phyloP scores from a whole-genome alignment of 1,284 basidiomycete species.

The Peniophora sp. region DNA sequence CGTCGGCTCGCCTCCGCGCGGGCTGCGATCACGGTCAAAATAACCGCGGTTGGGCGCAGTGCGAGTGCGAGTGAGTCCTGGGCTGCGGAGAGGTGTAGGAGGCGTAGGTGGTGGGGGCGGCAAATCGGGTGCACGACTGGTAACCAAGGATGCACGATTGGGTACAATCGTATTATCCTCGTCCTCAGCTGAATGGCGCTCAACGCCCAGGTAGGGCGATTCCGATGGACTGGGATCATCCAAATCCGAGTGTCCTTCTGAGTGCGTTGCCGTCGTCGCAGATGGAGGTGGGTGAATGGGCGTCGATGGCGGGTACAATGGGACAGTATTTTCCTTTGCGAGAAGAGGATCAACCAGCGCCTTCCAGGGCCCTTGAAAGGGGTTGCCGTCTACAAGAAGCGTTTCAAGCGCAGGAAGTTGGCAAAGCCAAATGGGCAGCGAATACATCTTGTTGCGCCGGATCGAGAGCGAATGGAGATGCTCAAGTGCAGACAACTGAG shows the following conservation, averaged over 20 bases:
- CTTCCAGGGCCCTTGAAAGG: slow-evolving; percentile 88
- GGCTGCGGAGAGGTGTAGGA: slow-evolving; percentile 21
- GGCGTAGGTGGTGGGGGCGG: slow-evolving; percentile 8
- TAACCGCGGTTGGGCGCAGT: slow-evolving; percentile 63
- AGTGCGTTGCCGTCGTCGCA: slow-evolving; percentile 24
- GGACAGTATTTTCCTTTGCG: slow-evolving; percentile 44
- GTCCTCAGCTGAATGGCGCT: slow-evolving; percentile 34
- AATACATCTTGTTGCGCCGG: slow-evolving; percentile 80
- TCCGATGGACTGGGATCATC: slow-evolving; percentile 52
- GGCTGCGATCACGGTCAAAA: slow-evolving; percentile 36
- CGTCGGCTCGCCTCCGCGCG: slow-evolving; percentile 11
- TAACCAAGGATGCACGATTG: slow-evolving; percentile 43
- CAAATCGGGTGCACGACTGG: slow-evolving; percentile 35
- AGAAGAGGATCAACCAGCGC: slow-evolving; percentile 79
- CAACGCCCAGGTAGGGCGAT: slow-evolving; percentile 18
- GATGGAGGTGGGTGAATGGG: slow-evolving; percentile 49
- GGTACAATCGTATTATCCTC: slow-evolving; percentile 63
- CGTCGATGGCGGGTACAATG: slow-evolving; percentile 60
- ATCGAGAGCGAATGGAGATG: slow-evolving; percentile 83
- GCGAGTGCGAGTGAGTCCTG: slow-evolving; percentile 54
- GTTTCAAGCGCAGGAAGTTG: slow-evolving; percentile 77
- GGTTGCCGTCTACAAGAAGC: slow-evolving; percentile 87
- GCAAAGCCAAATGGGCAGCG: slow-evolving; percentile 92
- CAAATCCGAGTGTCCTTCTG: slow-evolving; percentile 36
- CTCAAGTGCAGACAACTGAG: slow-evolving; percentile 58